Base-by-base conservation (phyloP, 192 early-diverging fungal genomes). In the Mortierella alpina region DNA sequence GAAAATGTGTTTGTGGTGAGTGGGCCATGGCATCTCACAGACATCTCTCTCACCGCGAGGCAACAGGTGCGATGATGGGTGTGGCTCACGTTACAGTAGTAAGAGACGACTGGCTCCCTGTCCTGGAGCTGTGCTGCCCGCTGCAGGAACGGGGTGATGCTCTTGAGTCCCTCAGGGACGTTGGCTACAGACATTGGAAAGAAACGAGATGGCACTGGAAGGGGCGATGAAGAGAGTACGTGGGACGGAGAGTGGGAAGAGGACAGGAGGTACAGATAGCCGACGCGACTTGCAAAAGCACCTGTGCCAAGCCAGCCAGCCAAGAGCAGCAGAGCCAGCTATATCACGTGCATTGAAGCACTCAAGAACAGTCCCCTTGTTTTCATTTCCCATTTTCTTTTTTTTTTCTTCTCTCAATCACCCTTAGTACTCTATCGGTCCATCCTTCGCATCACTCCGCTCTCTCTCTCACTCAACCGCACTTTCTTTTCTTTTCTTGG, bases 91-190 rank as follows among this genome's bases (percentile, higher is more conserved):
- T 82, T 88, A 96, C 98, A 93, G 77, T 96, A 99, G 74, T 99
- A 99, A 4, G 98, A 86, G 6, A 98, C 89, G 6, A 98, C 82
- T 11, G 98, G 96, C 54, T 99, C 97, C 46, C 90, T 88, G 12
- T 86, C 76, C 23, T 84, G 71, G 9, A 98, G 84, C 79, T 99
- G 97, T 11, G 90, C 87, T 0, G 91, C 90, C 17, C 97, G 89
- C 76, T 96, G 95, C 49, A 99, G 81, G 82, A 88, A 98, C 5
- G 93, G 90, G 9, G 81, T 75, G 40, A 99, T 90, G 72, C 84
- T 88, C 63, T 87, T 90, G 14, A 93, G 78, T 59, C 92, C 90
- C 14, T 85, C 87, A 9, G 94, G 94, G 18, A 90, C 70, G 70
- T 80, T 72, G 18, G 69, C 46, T 4, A 44, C 70, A 23, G 77